Evolutionary conservation across 106 monocot species (phyloP).

Genomic region (Acanthochlamys bracteata): DNA sequence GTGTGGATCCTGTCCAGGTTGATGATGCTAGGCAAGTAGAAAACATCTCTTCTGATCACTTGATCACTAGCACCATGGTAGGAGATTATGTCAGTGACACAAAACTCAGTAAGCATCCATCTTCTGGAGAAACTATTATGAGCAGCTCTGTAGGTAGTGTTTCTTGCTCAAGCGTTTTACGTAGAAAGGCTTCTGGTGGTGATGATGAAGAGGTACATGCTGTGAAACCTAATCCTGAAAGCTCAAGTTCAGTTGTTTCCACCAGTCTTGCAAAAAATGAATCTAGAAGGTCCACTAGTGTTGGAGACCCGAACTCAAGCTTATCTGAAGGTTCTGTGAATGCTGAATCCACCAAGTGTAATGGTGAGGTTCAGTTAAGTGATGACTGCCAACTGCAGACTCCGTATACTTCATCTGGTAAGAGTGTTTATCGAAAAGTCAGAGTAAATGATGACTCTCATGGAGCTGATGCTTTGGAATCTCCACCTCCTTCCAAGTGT

Average conservation of each 20-base stretch:
- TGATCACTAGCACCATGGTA: not conserved
- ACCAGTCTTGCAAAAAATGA: not conserved
- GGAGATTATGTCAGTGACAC: slow-evolving; percentile 8
- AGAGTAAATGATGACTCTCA: too few relatives aligned
- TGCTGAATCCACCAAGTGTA: too few relatives aligned
- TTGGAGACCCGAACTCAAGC: too few relatives aligned
- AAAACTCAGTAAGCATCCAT: slow-evolving; percentile 6
- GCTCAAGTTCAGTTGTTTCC: not conserved
- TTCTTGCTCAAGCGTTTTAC: slow-evolving; percentile 14
- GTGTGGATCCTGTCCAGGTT: not conserved
- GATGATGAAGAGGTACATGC: slow-evolving; percentile 7
- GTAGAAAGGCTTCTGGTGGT: slow-evolving; percentile 11
- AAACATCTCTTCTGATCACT: slow-evolving; percentile 8
- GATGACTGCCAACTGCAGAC: too few relatives aligned
- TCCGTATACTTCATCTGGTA: too few relatives aligned
- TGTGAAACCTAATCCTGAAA: not conserved
- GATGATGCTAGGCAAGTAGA: slow-evolving; percentile 5
- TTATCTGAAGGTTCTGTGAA: too few relatives aligned
- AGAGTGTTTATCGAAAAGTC: too few relatives aligned
- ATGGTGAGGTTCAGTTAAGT: too few relatives aligned
- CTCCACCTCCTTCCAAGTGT: too few relatives aligned
- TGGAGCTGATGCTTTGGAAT: too few relatives aligned
- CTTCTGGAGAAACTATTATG: slow-evolving; percentile 3
- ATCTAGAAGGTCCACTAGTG: not conserved
- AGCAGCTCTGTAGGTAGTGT: slow-evolving; percentile 6